Base-by-base conservation (phyloP, 1,139 yeast genomes). In the Lodderomyces pseudojiufengensis region DNA sequence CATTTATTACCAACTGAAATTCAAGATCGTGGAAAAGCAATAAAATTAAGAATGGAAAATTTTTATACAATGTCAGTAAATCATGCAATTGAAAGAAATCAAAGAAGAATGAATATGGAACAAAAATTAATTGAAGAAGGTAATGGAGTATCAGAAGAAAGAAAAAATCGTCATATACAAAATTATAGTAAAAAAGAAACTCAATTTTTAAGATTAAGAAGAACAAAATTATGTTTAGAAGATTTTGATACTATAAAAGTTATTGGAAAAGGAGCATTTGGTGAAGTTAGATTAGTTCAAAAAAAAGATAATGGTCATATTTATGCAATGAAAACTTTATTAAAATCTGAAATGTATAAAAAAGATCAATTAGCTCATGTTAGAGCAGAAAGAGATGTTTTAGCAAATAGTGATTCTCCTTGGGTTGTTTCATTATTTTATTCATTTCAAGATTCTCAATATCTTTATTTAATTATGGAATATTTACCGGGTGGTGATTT, bases 251-350 rank as follows among this genome's bases (percentile, higher is more conserved):
- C 92, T 1, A 90, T 84, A 22, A 84, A 84, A 56, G 92, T 84
- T 14, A 84, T 84, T 50, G 94, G 94, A 48, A 84, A 84, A 55
- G 94, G 94, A 56, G 94, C 94, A 0, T 84, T 84, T 61, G 94
- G 94, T 50, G 94, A 84, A 52, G 94, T 84, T 31, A 65, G 94
- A 50, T 63, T 84, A 41, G 94, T 83, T n/a, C 94, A 84, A 57
- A 84, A 84, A 65, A 73, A 65, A 42, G 92, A 84, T 54, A 82
- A 90, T 1, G 94, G 94, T 35, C 84, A 84, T 55, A 83, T 84
- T 12, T 84, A 83, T 59, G 94, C 94, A 9, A 84, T 84, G 94
- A 84, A 84, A 57, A 84, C 92, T 1, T 62, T 84, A 40, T 61
- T 84, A 43, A 84, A 84, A 55, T 75, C 83, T 27, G 94, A 84